These are phyloP conservation scores for Isatis tinctoria DNA, from an alignment of 345 rosid species.

Conservation along the genomic window DNA sequence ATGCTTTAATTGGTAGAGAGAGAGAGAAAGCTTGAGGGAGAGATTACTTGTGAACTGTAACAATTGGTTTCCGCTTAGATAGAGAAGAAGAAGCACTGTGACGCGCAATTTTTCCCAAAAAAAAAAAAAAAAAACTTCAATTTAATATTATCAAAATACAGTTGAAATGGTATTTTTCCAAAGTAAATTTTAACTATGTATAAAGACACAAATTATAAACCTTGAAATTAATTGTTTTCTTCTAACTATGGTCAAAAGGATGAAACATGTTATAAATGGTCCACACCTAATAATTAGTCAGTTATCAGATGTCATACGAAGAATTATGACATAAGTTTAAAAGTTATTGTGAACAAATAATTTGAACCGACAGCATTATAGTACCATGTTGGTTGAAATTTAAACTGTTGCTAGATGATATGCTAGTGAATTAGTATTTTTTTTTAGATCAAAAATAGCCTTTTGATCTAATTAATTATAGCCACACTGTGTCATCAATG, in stretches of 20 bases:
- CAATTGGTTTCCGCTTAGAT: slow-evolving; percentile 19
- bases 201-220: background rate
- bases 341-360: background rate
- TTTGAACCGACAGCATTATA: slow-evolving; percentile 31
- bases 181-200: background rate
- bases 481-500: background rate
- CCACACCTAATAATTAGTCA: slow-evolving; percentile 13
- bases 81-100: slow-evolving; percentile 17
- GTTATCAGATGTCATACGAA: slow-evolving; percentile 20
- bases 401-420: slow-evolving; percentile 4
- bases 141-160: background rate
- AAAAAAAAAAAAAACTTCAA: background rate
- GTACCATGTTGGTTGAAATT: slow-evolving; percentile 24
- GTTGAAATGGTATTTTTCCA: background rate
- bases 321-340: slow-evolving; percentile 12
- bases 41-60: slow-evolving; percentile 35
- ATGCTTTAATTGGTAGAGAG: slow-evolving; percentile 23
- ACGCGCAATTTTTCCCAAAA: slow-evolving; percentile 17
- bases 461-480: background rate
- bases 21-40: slow-evolving; percentile 28
- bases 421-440: background rate
- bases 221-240: too few relatives aligned
- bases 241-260: slow-evolving; percentile 15
- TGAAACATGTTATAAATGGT: slow-evolving; percentile 23
- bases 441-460: background rate